Evolutionary conservation across 1,139 yeast genomes (phyloP), one percentile per base, ranked within the genome.

Genomic region (Candida pseudoviswanathii): DNA sequence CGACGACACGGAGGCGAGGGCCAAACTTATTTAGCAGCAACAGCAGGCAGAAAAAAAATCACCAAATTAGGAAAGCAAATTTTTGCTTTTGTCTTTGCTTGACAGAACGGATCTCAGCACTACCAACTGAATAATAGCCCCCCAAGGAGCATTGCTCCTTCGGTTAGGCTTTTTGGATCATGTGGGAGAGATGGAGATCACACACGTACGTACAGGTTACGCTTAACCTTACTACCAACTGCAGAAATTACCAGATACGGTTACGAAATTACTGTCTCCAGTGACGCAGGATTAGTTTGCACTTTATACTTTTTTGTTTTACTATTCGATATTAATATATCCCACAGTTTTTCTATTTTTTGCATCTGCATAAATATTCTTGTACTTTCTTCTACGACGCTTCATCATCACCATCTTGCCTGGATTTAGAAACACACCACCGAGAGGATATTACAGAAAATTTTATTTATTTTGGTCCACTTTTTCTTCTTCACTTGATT

Each of bases 11-110:
- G 16, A 16, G 16, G 16, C 16, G 16, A 16, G 16, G 16, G 16
- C 16, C 16, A 16, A 16, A 16, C 16, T 16, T 16, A 16, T 16
- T 16, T 16, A 16, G 16, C 16, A 7, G 11, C n/a, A 21, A 36
- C 39, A 21, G 11, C 9, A 36, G 9, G 11, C 5, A 21, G 10
- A 36, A 36, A 22, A 22, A 36, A 36, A 36, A 36, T 36, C 41
- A 37, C 30, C 30, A 37, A 37, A 37, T 37, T 37, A 24, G 41
- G 41, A 24, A 24, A 24, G 30, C 41, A 24, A 37, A 37, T 33
- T 33, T 33, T 6, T 31, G 8, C n/a, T 31, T 31, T 36, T 36
- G 25, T 37, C n/a, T 31, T 36, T 21, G 22, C 11, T 37, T 25
- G 41, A 25, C 22, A 25, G 11, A 25, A 37, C 5, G 16, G 16